phyloP scores from a whole-genome alignment of 2,329 filamentous ascomycete genomes.

The Mycosphaerella sp. region DNA sequence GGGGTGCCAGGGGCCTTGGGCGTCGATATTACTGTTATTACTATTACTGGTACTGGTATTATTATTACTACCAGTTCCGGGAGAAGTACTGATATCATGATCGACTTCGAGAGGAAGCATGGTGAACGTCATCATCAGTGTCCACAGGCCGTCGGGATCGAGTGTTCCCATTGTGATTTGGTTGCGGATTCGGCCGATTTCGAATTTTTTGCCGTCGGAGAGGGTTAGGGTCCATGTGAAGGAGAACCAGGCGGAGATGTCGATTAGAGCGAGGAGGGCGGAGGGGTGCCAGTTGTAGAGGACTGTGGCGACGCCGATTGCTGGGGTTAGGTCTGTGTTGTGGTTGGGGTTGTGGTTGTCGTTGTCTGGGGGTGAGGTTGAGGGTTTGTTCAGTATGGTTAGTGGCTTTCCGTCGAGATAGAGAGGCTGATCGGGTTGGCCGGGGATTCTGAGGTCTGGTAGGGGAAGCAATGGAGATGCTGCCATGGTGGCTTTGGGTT shows the following conservation, averaged over 20 bases:
- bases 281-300: slow-evolving; percentile 22
- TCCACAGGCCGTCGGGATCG: slow-evolving; percentile 17
- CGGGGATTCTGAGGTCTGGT: slow-evolving; percentile 3
- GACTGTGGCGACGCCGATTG: slow-evolving; percentile 19
- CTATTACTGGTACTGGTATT: too few relatives aligned
- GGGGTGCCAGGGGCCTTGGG: slow-evolving; percentile 13
- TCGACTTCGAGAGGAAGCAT: too few relatives aligned
- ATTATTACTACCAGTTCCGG: too few relatives aligned
- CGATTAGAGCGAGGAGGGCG: slow-evolving; percentile 18
- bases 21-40: too few relatives aligned
- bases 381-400: not conserved
- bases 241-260: slow-evolving; percentile 20
- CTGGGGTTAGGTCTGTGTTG: slow-evolving; percentile 9
- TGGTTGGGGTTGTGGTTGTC: not conserved
- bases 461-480: not conserved
- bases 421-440: not conserved
- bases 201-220: too few relatives aligned
- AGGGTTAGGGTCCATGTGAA: slow-evolving; percentile 20
- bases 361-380: not conserved
- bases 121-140: slow-evolving; percentile 17
- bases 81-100: too few relatives aligned
- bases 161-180: slow-evolving; percentile 20
- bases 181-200: slow-evolving; percentile 9
- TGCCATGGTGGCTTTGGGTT: not conserved
- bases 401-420: slow-evolving; percentile 5